Percentiles rank a stretch among this genome's conserved stretches.
These are phyloP conservation scores for Agrocybe praecox DNA, from an alignment of 768 basidiomycete genomes.

Conservation along the genomic window DNA sequence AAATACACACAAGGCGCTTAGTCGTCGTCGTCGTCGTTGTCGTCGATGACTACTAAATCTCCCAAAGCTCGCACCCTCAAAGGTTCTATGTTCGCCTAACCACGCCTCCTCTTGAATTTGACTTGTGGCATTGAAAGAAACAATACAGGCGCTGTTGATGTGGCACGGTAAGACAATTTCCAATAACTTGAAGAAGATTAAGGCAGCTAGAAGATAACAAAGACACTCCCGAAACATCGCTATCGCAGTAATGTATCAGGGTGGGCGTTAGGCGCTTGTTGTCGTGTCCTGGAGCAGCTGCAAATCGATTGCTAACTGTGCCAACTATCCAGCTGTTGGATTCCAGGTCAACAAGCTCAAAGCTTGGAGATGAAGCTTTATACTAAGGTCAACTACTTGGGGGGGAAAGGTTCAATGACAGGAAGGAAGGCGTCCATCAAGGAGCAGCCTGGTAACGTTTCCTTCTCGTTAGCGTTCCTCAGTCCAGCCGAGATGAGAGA, in stretches of 20 bases:
- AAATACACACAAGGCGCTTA: not conserved
- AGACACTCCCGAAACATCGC: slow-evolving; percentile 8
- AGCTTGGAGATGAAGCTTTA: not conserved
- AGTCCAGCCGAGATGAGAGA: slow-evolving; percentile 19
- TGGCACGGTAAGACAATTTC: slow-evolving; percentile 10
- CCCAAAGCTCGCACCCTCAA: not conserved
- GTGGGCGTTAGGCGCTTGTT: not conserved
- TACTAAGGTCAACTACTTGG: slow-evolving; percentile 8
- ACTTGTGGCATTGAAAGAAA: not conserved
- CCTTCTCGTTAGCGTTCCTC: slow-evolving; percentile 21
- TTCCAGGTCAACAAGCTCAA: slow-evolving; percentile 3
- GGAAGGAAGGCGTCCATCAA: slow-evolving; percentile 20
- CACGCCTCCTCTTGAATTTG: not conserved
- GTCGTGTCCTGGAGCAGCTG: not conserved
- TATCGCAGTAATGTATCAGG: not conserved
- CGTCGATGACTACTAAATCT: not conserved
- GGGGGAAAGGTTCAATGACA: slow-evolving; percentile 15
- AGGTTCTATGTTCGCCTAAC: not conserved
- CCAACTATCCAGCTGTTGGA: not conserved
- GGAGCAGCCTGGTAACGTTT: slow-evolving; percentile 22
- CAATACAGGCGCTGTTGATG: slow-evolving; percentile 2
- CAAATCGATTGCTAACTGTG: slow-evolving; percentile 9
- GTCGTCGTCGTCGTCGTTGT: not conserved
- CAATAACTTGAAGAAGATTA: not conserved
- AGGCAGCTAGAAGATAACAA: not conserved